Evolutionary conservation across 352 stramenopile species (phyloP).

Genomic region (Phytophthora sp.): DNA sequence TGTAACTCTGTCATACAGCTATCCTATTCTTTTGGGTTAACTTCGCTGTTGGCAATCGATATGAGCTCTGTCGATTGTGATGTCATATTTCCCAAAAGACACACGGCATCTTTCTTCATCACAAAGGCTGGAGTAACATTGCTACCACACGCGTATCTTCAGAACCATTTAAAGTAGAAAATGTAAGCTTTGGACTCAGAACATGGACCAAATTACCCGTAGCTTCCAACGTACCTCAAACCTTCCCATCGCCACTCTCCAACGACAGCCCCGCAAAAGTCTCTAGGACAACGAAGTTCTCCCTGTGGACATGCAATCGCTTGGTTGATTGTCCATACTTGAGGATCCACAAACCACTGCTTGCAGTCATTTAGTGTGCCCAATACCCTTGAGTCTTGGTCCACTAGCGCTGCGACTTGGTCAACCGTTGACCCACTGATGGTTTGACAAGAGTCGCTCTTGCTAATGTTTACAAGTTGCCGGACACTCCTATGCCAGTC

Average conservation of each 20-base stretch:
- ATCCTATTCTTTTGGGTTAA: slow-evolving; percentile 4
- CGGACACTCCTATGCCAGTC: slow-evolving; percentile 46
- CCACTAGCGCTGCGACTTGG: slow-evolving; percentile 37
- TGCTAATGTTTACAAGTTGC: slow-evolving; percentile 18
- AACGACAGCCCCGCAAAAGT: slow-evolving; percentile 39
- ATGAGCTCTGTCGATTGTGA: slow-evolving; percentile 32
- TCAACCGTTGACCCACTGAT: slow-evolving; percentile 17
- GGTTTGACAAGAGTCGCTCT: not conserved
- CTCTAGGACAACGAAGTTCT: slow-evolving; percentile 49
- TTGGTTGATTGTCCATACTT: slow-evolving; percentile 48
- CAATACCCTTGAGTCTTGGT: slow-evolving; percentile 42
- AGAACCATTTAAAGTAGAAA: slow-evolving; percentile 1
- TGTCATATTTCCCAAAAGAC: slow-evolving; percentile 54
- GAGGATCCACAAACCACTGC: slow-evolving; percentile 60
- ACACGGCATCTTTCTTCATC: slow-evolving; percentile 55
- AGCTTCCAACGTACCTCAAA: slow-evolving; percentile 31
- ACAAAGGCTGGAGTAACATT: slow-evolving; percentile 48
- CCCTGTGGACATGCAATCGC: slow-evolving; percentile 24
- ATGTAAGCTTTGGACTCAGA: not conserved
- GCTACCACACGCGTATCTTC: slow-evolving; percentile 51
- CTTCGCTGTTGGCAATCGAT: slow-evolving; percentile 8
- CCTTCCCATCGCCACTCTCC: slow-evolving; percentile 66
- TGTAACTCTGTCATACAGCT: too few species aligned
- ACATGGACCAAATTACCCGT: not conserved
- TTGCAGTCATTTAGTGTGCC: slow-evolving; percentile 31